Base-by-base conservation (phyloP, 2,329 filamentous ascomycete species). In the Madurella mycetomatis region DNA sequence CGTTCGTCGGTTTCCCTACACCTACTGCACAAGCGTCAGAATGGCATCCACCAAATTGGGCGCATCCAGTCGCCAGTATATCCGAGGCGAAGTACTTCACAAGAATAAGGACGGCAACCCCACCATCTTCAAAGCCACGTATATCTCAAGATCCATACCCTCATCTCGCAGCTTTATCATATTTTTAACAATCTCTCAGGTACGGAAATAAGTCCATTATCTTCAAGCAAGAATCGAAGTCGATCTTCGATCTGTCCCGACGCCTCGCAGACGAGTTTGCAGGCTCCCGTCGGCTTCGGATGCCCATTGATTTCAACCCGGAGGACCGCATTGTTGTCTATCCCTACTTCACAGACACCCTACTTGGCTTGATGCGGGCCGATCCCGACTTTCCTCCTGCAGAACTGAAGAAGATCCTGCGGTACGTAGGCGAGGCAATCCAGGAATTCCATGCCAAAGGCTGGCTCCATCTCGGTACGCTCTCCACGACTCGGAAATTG, bases 221-320 rank as follows among this genome's bases (percentile, higher is more conserved):
- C n/a, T 46, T 51, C 17, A 51, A 51, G 49, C 32, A 9, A 2
- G 49, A 17, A 19, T 17, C 42, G 1, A 31, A n/a, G 49, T 19
- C 49, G 9, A n/a, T 41, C 34, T 51, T 12, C 34, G 19, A 41
- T 41, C 41, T 30, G 18, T 51, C 42, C 19, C 19, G 9, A 15
- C 42, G 32, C 18, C 49, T 51, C 19, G 49, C 42, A n/a, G 39
- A 15, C 34, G 40, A 49, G 39, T 50, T 49, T n/a, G n/a, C n/a
- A 17, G 41, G 41, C 42, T 31, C 49, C 34, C 41, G 42, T 32
- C 49, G 42, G 49, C 49, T 51, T 32, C 25, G 42, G 9, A 51
- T 51, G 42, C 42, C 18, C 19, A 41, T 41, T 12, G 49, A 51
- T 30, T 40, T 12, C 19, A 51, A 46, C 34, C 2, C 7, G 15